Conservation (phyloP, 1,139 yeast species). For the Sugiyamaella sp. region DNA sequence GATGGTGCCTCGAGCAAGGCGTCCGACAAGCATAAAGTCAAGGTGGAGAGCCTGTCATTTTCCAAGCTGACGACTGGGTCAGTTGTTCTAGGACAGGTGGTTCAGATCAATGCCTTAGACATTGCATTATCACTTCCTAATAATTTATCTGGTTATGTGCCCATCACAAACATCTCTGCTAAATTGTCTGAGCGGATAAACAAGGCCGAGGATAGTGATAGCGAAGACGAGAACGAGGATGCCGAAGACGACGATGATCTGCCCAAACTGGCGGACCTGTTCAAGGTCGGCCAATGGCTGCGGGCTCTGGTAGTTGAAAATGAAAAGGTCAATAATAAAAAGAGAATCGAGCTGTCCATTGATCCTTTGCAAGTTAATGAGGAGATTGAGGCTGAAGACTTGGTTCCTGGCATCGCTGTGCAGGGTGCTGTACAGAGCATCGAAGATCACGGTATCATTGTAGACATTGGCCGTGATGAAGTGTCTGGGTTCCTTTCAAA, state of each 20-base stretch:
- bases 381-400: constrained; percentile 61
- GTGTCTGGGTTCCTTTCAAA: constrained; percentile 75
- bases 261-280: constrained; percentile 50
- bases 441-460: constrained; percentile 89
- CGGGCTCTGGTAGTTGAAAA: constrained; percentile 68
- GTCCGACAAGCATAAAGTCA: constrained; percentile 33
- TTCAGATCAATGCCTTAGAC: constrained; percentile 62
- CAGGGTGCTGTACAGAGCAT: constrained; percentile 79
- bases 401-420: constrained; percentile 60
- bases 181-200: constrained; percentile 57
- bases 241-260: constrained; percentile 41
- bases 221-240: constrained; percentile 37
- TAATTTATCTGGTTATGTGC: constrained; percentile 76
- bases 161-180: constrained; percentile 74
- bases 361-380: constrained; percentile 77
- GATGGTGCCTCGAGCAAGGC: constrained; percentile 31
- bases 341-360: constrained; percentile 69
- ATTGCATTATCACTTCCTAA: constrained; percentile 78
- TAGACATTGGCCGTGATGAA: constrained; percentile 62
- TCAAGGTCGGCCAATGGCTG: constrained; percentile 81
- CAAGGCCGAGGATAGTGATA: constrained; percentile 45
- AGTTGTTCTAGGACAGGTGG: constrained; percentile 73
- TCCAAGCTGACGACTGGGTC: constrained; percentile 71
- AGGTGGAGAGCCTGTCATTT: constrained; percentile 64
- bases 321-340: constrained; percentile 43